These are phyloP conservation scores for Nadsonia starkeyi-henricii DNA, from an alignment of 1,139 yeast species.

Conservation along the genomic window DNA sequence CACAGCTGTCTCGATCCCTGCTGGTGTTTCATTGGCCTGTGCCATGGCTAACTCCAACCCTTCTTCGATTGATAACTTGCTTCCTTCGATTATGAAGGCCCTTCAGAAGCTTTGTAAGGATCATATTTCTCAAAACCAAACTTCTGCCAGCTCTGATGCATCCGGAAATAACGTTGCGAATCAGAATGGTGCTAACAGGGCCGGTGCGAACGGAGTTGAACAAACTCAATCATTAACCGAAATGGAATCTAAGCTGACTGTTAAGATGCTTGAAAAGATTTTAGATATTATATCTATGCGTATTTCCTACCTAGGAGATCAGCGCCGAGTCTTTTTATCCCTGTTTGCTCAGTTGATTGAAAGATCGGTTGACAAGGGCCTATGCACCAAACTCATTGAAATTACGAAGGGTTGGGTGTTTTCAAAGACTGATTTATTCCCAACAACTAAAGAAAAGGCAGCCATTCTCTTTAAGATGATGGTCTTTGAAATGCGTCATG, in stretches of 20 bases:
- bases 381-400: conserved; percentile 60
- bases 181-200: conserved; percentile 3
- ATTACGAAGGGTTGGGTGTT: conserved; percentile 87
- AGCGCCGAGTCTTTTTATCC: conserved; percentile 75
- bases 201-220: conserved; percentile 1
- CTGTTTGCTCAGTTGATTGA: conserved; percentile 83
- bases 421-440: conserved; percentile 69
- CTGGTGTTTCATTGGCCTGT: conserved; percentile 82
- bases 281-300: conserved; percentile 68
- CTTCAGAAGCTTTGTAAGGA: conserved; percentile 83
- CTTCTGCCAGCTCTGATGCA: conserved; percentile 7
- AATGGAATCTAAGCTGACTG: conserved; percentile 65
- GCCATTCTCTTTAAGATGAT: conserved; percentile 89
- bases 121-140: conserved; percentile 34
- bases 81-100: conserved; percentile 70
- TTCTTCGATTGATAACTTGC: conserved; percentile 52
- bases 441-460: conserved; percentile 92
- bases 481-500: conserved; percentile 81
- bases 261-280: conserved; percentile 60
- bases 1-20: conserved; percentile 71
- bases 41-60: conserved; percentile 67
- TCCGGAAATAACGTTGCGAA: conserved; percentile 5
- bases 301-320: conserved; percentile 79
- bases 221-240: conserved; percentile 27
- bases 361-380: conserved; percentile 63